These are phyloP conservation scores for Neonothopanus nambi DNA, from an alignment of 1,284 basidiomycete genomes.

Conservation along the genomic window DNA sequence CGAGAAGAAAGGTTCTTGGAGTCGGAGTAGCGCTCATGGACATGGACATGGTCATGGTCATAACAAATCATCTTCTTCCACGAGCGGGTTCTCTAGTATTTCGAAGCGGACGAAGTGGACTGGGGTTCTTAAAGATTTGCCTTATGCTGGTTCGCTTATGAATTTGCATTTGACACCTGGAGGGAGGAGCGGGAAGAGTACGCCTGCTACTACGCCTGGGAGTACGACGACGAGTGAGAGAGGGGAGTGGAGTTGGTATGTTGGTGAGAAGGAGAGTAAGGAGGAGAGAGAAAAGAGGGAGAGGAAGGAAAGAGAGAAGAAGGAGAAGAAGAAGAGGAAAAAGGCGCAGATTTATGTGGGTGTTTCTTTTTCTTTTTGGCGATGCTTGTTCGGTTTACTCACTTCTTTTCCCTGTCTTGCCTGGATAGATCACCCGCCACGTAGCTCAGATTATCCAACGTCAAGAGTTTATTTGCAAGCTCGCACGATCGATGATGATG, in stretches of 20 bases:
- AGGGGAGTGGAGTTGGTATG: slow-evolving; percentile 1
- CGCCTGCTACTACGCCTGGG: slow-evolving; percentile 23
- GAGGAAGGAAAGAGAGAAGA: slow-evolving; percentile 35
- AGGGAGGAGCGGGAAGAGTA: slow-evolving; percentile 29
- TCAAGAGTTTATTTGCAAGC: slow-evolving; percentile 90
- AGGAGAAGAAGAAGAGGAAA: slow-evolving; percentile 65
- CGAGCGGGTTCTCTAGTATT: neutral
- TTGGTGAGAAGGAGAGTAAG: slow-evolving; percentile 16
- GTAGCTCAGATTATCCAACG: slow-evolving; percentile 85
- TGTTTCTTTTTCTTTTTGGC: slow-evolving; percentile 18
- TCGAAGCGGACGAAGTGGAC: slow-evolving; percentile 29
- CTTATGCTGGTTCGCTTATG: neutral
- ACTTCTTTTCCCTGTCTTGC: neutral
- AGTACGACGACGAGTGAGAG: slow-evolving; percentile 21
- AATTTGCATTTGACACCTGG: slow-evolving; percentile 8
- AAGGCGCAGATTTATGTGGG: slow-evolving; percentile 78
- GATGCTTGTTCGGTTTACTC: neutral
- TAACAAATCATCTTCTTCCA: no score
- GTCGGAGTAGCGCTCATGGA: neutral
- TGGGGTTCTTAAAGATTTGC: slow-evolving; percentile 31
- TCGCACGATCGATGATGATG: slow-evolving; percentile 92
- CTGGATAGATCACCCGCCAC: slow-evolving; percentile 79
- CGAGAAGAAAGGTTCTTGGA: neutral
- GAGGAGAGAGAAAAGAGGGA: slow-evolving; percentile 40
- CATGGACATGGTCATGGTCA: no score